A percentile compares a stretch with the other conserved stretches of the same genome.
Evolutionary conservation across 768 basidiomycete species (phyloP).

Genomic region (Scleroderma citrinum): DNA sequence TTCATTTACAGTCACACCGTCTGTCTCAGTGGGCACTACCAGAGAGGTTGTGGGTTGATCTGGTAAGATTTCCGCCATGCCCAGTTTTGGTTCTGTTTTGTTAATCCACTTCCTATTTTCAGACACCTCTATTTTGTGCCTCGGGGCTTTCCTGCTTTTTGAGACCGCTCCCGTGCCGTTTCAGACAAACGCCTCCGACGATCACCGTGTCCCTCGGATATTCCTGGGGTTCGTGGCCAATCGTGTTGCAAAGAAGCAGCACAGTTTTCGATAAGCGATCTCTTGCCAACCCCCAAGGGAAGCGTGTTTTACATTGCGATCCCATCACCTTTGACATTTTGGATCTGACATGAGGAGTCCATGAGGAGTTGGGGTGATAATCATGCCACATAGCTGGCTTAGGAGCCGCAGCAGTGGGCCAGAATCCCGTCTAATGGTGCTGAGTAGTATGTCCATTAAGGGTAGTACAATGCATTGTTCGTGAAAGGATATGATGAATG

Average conservation of each 20-base stretch:
- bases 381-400: constrained; percentile 4
- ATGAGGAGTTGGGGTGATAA: constrained; percentile 3
- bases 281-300: neutral
- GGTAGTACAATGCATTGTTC: constrained; percentile 22
- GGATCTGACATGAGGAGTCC: neutral
- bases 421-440: constrained; percentile 11
- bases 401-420: constrained; percentile 3
- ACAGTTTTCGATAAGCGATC: neutral
- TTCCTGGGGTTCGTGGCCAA: neutral
- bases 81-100: neutral
- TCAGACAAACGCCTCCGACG: neutral
- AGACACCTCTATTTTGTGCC: neutral
- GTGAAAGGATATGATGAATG: constrained; percentile 8
- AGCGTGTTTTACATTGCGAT: constrained; percentile 5
- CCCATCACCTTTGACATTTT: neutral
- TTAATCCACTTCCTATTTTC: constrained; percentile 9
- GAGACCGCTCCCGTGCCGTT: neutral
- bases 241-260: neutral
- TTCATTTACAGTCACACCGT: neutral
- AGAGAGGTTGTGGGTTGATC: constrained; percentile 1
- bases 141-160: neutral
- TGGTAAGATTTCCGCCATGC: constrained; percentile 3
- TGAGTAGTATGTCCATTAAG: constrained; percentile 9
- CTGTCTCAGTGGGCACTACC: too few relatives aligned
- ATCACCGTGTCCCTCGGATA: neutral